Evolutionary conservation across 768 basidiomycete genomes (phyloP).

Genomic region (Tylopilus sp.): DNA sequence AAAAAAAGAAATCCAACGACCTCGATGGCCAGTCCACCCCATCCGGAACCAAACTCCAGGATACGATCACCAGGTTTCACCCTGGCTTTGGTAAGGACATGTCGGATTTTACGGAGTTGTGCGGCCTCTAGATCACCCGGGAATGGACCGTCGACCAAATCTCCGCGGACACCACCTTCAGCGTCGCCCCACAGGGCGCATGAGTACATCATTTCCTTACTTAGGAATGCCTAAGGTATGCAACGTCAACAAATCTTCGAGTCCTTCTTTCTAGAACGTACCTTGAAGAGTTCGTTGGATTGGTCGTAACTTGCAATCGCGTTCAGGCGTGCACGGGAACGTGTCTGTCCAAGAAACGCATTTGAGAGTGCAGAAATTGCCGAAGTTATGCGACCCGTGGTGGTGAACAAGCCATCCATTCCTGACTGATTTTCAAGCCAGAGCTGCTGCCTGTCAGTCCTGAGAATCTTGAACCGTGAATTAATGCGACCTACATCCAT

Average conservation of each 20-base stretch:
- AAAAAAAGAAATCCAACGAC: slow-evolving; percentile 33
- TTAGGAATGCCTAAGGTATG: slow-evolving; percentile 61
- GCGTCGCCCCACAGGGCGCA: slow-evolving; percentile 78
- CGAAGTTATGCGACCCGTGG: slow-evolving; percentile 53
- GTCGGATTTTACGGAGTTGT: slow-evolving; percentile 77
- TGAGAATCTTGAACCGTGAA: background rate
- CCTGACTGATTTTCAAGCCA: slow-evolving; percentile 59
- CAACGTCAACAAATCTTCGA: slow-evolving; percentile 10
- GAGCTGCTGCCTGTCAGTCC: slow-evolving; percentile 37
- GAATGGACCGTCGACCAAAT: slow-evolving; percentile 51
- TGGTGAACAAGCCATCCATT: slow-evolving; percentile 44
- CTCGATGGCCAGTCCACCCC: slow-evolving; percentile 90
- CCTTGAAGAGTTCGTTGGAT: slow-evolving; percentile 86
- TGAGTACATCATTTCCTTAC: slow-evolving; percentile 93
- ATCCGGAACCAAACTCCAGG: slow-evolving; percentile 88
- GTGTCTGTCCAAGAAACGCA: slow-evolving; percentile 71
- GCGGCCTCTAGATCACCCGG: slow-evolving; percentile 75
- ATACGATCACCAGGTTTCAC: slow-evolving; percentile 78
- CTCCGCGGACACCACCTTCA: slow-evolving; percentile 77
- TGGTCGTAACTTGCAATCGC: slow-evolving; percentile 89
- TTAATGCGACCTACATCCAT: slow-evolving; percentile 52
- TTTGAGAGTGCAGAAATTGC: slow-evolving; percentile 63
- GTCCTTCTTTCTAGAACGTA: slow-evolving; percentile 16
- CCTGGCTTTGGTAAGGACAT: slow-evolving; percentile 75
- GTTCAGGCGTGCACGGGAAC: slow-evolving; percentile 70